phyloP scores from a whole-genome alignment of 352 stramenopile species.

The Globisporangium middletonii region DNA sequence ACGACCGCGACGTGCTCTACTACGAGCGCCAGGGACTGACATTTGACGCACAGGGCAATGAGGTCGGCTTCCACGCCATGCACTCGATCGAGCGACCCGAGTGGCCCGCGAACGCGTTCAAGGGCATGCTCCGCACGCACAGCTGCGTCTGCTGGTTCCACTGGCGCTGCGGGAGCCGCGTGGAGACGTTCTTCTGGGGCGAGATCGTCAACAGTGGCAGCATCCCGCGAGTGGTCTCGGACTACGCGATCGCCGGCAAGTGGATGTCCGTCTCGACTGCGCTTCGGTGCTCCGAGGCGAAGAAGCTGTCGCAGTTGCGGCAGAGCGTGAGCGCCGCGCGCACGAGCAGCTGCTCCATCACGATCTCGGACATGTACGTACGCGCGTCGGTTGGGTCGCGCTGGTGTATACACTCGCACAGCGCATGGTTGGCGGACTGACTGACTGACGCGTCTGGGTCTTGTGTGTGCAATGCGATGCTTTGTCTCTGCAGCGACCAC shows the following conservation, averaged over 20 bases:
- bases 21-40: slow-evolving; percentile 43
- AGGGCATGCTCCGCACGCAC: slow-evolving; percentile 21
- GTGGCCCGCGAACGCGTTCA: slow-evolving; percentile 19
- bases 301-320: slow-evolving; percentile 23
- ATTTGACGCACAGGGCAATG: slow-evolving; percentile 20
- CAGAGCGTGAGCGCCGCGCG: neutral
- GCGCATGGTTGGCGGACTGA: too few species aligned
- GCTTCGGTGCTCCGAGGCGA: slow-evolving; percentile 5
- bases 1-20: slow-evolving; percentile 40
- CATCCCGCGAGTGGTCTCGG: slow-evolving; percentile 21
- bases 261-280: slow-evolving; percentile 22
- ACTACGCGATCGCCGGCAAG: slow-evolving; percentile 27
- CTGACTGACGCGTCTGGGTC: neutral
- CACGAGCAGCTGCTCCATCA: neutral
- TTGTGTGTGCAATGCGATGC: neutral
- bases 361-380: neutral
- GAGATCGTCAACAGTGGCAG: slow-evolving; percentile 26
- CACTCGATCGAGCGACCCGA: slow-evolving; percentile 33
- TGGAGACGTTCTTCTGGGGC: slow-evolving; percentile 31
- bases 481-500: neutral
- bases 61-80: slow-evolving; percentile 38
- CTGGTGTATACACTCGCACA: too few species aligned
- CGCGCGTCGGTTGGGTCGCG: too few species aligned
- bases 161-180: slow-evolving; percentile 1
- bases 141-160: slow-evolving; percentile 33